Base-by-base conservation (phyloP, 2,329 filamentous ascomycete species). In the Verticillium longisporum region DNA sequence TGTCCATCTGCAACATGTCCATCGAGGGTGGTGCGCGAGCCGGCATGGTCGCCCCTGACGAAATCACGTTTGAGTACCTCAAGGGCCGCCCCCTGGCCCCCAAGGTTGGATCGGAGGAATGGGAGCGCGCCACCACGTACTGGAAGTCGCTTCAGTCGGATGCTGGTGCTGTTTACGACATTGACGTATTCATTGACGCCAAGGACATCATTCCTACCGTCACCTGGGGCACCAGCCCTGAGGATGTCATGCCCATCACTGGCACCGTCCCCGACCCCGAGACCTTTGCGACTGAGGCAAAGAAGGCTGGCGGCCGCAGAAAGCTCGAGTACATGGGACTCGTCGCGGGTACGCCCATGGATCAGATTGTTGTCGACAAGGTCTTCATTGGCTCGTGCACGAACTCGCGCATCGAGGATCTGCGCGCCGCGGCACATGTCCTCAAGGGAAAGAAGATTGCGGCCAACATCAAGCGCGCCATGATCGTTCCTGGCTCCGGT, bases 1-100 rank as follows among this genome's bases (percentile, higher is more conserved):
- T 99, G 95, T 97, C 93, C 65, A 96, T 99, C 74, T 98, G 95
- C 82, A 99, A 99, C 81, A 98, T 98, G 95, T 92, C 93, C 14
- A 97, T 98, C 68, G 95, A 99, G 81, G 95, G 84, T 68, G 95
- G 95, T 76, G 95, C 95, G 56, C 86, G 95, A 78, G 94, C 94
- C 63, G 95, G 95, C 67, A 96, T 99, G 92, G 88, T 99, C 62
- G 95, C 95, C 10, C 95, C 95, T 5, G 95, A 99, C 71, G 89
- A 97, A 72, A 90, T 82, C 62, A 98, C 95, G 33, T 97, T 97
- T 69, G 91, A 96, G 67, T 99, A 98, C 73, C 89, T 99, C 70
- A 95, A 95, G 81, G 91, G 89, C 68, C 87, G 89, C 65, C 95
- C 95, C 45, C 80, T 99, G 67, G 93, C 94, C 15, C 95, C 95